Evolutionary conservation across 208 protist genomes (phyloP), one percentile per base, ranked within the genome.

Genomic region (Acanthamoeba lenticulata): DNA sequence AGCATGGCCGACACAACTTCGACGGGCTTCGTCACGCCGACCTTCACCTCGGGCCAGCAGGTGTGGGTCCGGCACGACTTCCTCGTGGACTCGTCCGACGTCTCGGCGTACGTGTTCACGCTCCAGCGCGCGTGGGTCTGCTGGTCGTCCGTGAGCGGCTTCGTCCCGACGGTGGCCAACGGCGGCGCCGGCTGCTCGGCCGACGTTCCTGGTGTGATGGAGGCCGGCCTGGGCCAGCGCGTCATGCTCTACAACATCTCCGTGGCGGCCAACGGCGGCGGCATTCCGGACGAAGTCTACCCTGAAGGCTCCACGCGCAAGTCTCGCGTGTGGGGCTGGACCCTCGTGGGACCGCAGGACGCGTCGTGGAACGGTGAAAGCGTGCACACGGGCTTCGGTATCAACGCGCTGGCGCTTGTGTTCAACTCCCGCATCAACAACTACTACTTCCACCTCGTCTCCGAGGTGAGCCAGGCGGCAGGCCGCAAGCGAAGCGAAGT

Each of bases 401-500:
- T 90, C 55, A 60, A 69, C 27, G 83, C 83, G 19, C 83, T 72
- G 29, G 49, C 83, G 9, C 55, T 90, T 27, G 83, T 90, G 29
- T 15, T 45, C 7, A n/a, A 90, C 52, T 1, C 45, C 34, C 1
- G 36, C 3, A 40, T 72, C 34, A 2, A 44, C 45, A 69, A 1
- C 44, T 90, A 69, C 52, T 90, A 90, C 83, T 90, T 90, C 55
- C 83, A 90, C 83, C 45, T 90, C 49, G 52, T 90, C 27, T 90
- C 83, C 4, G 52, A 47, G 36, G 83, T 90, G 36, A 67, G 52
- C 36, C 83, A 90, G 55, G 7, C 83, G n/a, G n/a, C n/a, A n/a
- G n/a, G n/a, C n/a, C n/a, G n/a, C n/a, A n/a, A n/a, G n/a, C n/a
- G n/a, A n/a, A n/a, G n/a, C n/a, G n/a, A n/a, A n/a, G n/a, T n/a